These are phyloP conservation scores for Xylaria nigripes DNA, from an alignment of 495 filamentous ascomycete genomes.

Conservation along the genomic window DNA sequence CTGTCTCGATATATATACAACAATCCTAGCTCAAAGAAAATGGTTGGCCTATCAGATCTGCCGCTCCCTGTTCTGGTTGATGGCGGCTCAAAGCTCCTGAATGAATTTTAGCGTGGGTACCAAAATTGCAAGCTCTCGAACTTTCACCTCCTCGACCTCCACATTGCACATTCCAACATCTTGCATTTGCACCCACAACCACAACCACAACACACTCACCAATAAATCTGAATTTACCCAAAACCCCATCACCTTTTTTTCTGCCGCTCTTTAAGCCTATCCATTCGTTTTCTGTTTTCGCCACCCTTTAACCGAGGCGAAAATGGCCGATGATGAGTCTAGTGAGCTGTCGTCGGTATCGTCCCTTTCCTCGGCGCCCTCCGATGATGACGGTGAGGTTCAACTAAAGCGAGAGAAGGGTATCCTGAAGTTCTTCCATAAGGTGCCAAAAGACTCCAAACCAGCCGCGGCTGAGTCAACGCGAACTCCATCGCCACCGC, in stretches of 20 bases:
- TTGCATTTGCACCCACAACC: conserved; percentile 10
- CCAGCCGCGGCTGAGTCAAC: conserved; percentile 24
- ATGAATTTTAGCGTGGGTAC: conserved; percentile 27
- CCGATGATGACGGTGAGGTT: conserved; percentile 43
- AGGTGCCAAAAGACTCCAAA: conserved; percentile 32
- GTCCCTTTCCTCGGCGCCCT: conserved; percentile 45
- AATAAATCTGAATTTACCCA: no score
- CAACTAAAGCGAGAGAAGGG: conserved; percentile 42
- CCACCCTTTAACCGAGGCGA: conserved; percentile 11
- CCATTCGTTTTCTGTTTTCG: neutral
- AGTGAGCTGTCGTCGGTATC: conserved; percentile 49
- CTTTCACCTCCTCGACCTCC: conserved; percentile 12
- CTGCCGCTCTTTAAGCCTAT: neutral
- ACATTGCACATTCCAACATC: conserved; percentile 13
- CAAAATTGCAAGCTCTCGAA: conserved; percentile 16
- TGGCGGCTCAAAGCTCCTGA: conserved; percentile 28
- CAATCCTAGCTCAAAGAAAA: conserved; percentile 19
- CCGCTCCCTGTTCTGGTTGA: conserved; percentile 18
- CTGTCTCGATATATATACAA: neutral
- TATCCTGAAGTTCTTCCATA: conserved; percentile 52
- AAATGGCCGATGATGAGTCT: conserved; percentile 46
- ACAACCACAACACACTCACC: conserved; percentile 12
- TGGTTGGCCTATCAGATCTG: conserved; percentile 26
- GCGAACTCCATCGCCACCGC: conserved; percentile 51
- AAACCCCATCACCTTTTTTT: neutral